These are phyloP conservation scores for Fusarium napiforme DNA, from an alignment of 2,329 filamentous ascomycete species.

Conservation along the genomic window DNA sequence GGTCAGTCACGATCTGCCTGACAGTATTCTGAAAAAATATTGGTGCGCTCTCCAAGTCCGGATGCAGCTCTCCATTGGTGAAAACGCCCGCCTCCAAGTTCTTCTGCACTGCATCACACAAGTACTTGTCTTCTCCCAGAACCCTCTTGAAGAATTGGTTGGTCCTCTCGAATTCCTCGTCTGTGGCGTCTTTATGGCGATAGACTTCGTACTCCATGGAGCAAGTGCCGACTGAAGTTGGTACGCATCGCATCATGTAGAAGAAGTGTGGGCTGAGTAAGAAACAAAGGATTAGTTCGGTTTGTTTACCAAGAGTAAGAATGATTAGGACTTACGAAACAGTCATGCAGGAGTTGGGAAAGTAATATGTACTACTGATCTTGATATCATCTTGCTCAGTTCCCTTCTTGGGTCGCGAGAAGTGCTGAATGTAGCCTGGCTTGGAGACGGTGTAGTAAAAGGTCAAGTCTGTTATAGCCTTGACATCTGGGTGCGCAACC, in stretches of 20 bases:
- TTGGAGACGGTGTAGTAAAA: conserved; percentile 10
- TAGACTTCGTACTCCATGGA: conserved; percentile 58
- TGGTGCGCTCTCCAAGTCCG: conserved; percentile 1
- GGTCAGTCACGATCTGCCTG: not conserved
- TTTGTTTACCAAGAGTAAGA: fast-evolving
- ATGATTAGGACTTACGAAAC: conserved; percentile 13
- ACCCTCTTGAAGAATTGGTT: conserved; percentile 70
- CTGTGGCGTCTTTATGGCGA: conserved; percentile 66
- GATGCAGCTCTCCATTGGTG: conserved; percentile 4
- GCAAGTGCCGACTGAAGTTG: conserved; percentile 24
- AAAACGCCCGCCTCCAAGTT: conserved; percentile 69
- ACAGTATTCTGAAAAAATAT: conserved; percentile 1
- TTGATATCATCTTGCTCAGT: conserved; percentile 11
- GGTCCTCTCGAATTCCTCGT: conserved; percentile 66
- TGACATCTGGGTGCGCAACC: conserved; percentile 30
- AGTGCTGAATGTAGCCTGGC: conserved; percentile 33
- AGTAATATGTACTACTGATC: conserved; percentile 22
- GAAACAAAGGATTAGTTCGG: not conserved
- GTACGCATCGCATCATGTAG: conserved; percentile 32
- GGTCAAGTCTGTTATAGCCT: not conserved
- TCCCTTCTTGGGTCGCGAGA: not conserved
- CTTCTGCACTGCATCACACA: conserved; percentile 67
- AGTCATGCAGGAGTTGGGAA: conserved; percentile 31
- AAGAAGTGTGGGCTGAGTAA: conserved; percentile 20
- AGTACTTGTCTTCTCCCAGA: conserved; percentile 67